Conservation (phyloP, 257 asterid genomes). For the Fraxinus anomala region DNA sequence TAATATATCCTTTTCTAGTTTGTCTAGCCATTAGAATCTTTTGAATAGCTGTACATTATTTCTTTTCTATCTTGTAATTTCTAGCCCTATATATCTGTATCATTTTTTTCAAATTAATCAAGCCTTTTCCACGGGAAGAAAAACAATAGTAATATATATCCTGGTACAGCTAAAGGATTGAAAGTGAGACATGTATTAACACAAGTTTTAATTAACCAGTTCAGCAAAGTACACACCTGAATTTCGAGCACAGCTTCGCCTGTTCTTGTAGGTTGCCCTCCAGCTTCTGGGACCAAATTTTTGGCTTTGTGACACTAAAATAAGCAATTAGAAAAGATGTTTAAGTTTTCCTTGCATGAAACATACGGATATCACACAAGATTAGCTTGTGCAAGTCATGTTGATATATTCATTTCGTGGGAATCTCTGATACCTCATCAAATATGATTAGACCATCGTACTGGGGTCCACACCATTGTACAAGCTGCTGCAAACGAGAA, state of each 20-base stretch:
- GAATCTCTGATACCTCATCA: conserved; percentile 74
- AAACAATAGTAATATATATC: conserved; percentile 7
- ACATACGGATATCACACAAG: conserved; percentile 17
- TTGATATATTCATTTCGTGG: conserved; percentile 7
- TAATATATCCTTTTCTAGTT: not conserved
- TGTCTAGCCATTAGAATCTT: not conserved
- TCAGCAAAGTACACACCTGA: conserved; percentile 58
- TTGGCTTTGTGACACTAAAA: conserved; percentile 96
- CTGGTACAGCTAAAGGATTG: conserved; percentile 6
- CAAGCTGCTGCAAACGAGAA: conserved; percentile 92
- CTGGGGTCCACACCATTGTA: conserved; percentile 81
- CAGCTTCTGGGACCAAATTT: conserved; percentile 97
- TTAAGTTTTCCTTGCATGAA: conserved; percentile 28
- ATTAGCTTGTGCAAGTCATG: conserved; percentile 27
- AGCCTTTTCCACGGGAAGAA: not conserved
- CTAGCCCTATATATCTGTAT: not conserved
- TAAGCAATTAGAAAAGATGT: conserved; percentile 25
- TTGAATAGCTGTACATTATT: not conserved
- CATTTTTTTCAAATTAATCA: not conserved
- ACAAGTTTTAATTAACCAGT: not conserved
- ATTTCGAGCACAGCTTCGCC: conserved; percentile 99
- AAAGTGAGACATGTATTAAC: conserved; percentile 11
- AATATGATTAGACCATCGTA: conserved; percentile 83
- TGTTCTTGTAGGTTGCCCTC: conserved; percentile 92
- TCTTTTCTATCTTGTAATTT: not conserved